Evolutionary conservation across 2,329 filamentous ascomycete genomes (phyloP).

Genomic region (Diplodia intermedia): DNA sequence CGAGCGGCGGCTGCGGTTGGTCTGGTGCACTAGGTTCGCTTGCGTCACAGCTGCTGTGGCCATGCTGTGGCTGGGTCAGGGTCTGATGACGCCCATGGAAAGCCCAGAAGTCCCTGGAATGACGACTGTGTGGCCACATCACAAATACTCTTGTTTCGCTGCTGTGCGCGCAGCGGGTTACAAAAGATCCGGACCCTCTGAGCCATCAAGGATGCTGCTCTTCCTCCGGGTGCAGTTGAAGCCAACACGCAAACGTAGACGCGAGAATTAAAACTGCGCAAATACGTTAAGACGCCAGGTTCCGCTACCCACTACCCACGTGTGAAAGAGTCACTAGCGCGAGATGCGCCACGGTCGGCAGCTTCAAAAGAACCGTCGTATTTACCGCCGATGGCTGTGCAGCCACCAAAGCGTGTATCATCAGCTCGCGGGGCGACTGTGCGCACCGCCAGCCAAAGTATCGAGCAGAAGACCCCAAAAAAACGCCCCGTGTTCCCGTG

Average conservation of each 20-base stretch:
- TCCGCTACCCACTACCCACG: too few species aligned
- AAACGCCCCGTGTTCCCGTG: background rate
- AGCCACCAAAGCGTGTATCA: conserved; percentile 10
- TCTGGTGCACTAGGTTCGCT: background rate
- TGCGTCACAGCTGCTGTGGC: conserved; percentile 15
- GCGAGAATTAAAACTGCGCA: too few species aligned
- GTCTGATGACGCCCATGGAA: conserved; percentile 10
- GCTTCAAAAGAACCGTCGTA: conserved; percentile 10
- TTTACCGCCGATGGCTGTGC: conserved; percentile 22
- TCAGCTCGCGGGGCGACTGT: background rate
- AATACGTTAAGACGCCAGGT: too few species aligned
- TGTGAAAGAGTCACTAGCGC: background rate
- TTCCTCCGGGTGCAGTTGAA: too few species aligned
- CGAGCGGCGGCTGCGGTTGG: background rate
- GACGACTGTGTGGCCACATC: background rate
- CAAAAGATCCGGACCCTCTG: too few species aligned
- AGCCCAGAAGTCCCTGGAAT: too few species aligned
- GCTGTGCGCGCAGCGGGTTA: too few species aligned
- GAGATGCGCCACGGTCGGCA: background rate
- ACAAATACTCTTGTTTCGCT: background rate
- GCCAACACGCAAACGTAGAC: too few species aligned
- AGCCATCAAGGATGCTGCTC: too few species aligned
- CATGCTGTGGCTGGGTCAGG: background rate
- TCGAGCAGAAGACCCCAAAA: conserved; percentile 6
- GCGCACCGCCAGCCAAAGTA: background rate